A percentile compares a stretch with the other conserved stretches of the same genome.
These are phyloP conservation scores for Abrus precatorius DNA, from an alignment of 306 rosid genomes.

Conservation along the genomic window DNA sequence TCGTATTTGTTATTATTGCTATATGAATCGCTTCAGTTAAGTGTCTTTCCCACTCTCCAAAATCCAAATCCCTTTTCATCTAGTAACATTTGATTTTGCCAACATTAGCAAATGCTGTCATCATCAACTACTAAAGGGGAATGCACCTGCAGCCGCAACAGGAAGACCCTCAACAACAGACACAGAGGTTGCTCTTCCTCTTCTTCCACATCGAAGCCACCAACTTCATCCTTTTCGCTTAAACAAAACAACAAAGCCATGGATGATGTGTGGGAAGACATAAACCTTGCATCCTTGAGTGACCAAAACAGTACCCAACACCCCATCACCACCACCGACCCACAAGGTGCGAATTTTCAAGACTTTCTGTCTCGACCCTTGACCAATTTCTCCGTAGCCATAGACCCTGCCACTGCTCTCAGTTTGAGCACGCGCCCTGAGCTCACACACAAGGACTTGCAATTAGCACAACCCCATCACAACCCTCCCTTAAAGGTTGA, in stretches of 20 bases:
- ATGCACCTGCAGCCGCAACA: background rate
- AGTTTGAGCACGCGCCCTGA: constrained; percentile 46
- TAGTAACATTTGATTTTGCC: too few relatives aligned
- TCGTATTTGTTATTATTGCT: background rate
- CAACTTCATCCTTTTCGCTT: background rate
- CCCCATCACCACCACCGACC: background rate
- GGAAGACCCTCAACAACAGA: background rate
- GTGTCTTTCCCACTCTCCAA: too few relatives aligned
- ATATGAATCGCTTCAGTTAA: too few relatives aligned
- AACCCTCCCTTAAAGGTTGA: constrained; percentile 2
- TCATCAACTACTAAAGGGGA: too few relatives aligned
- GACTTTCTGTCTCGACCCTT: constrained; percentile 63
- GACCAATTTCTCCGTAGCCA: background rate
- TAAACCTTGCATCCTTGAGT: constrained; percentile 54
- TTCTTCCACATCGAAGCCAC: background rate
- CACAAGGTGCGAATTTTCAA: constrained; percentile 44
- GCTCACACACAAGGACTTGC: background rate
- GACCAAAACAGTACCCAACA: background rate
- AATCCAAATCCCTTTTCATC: too few relatives aligned
- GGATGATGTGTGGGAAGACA: constrained; percentile 61
- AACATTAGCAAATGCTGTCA: too few relatives aligned
- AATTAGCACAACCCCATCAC: background rate
- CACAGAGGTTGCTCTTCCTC: background rate
- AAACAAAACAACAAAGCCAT: background rate
- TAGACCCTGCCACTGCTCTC: constrained; percentile 45